phyloP scores from a whole-genome alignment of 352 stramenopile genomes.

The Pythium myriotylum region DNA sequence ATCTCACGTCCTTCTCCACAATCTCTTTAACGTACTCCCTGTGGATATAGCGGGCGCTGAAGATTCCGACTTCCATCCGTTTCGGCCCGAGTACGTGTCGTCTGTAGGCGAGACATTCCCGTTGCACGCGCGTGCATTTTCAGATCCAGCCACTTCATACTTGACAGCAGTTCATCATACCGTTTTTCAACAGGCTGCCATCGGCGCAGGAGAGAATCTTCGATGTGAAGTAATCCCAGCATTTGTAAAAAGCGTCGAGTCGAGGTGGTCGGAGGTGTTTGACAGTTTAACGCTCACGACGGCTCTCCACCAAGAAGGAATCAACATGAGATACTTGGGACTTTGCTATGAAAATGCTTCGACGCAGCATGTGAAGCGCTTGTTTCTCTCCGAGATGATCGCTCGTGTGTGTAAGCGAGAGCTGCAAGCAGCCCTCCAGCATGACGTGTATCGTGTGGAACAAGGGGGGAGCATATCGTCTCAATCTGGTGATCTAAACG shows the following conservation, averaged over 20 bases:
- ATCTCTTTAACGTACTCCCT: constrained; percentile 11
- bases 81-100: constrained; percentile 59
- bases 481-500: not conserved
- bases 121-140: constrained; percentile 25
- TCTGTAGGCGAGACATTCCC: constrained; percentile 39
- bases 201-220: constrained; percentile 45
- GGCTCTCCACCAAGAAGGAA: constrained; percentile 49
- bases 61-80: not conserved
- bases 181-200: constrained; percentile 34
- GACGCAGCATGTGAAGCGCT: constrained; percentile 42
- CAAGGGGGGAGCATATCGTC: not conserved
- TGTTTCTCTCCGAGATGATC: constrained; percentile 64
- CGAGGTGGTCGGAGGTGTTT: constrained; percentile 27
- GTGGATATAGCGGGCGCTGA: not conserved
- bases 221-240: constrained; percentile 41
- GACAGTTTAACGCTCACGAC: constrained; percentile 47
- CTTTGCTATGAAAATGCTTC: constrained; percentile 54
- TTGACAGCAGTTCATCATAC: constrained; percentile 23
- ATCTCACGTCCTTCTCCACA: not conserved
- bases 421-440: constrained; percentile 34
- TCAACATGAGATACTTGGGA: constrained; percentile 63
- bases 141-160: constrained; percentile 2
- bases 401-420: constrained; percentile 61
- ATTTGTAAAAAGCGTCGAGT: constrained; percentile 52
- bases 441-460: not conserved